Evolutionary conservation across 441 rosid species (phyloP).

Genomic region (Pelargonium myrrhifolium): DNA sequence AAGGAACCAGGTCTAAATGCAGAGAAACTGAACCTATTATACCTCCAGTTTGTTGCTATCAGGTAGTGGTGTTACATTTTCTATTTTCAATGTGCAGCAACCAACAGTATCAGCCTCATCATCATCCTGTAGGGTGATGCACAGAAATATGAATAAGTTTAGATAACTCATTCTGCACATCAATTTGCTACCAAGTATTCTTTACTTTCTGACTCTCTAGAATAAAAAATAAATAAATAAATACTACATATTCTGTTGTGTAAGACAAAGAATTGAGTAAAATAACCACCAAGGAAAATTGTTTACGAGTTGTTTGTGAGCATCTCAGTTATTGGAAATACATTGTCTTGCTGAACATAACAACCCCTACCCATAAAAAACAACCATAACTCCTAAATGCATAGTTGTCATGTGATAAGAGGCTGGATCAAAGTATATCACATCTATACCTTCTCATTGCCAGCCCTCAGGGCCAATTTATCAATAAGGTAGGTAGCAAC

Average conservation of each 20-base stretch:
- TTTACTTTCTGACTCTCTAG: too few relatives aligned
- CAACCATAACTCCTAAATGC: not conserved
- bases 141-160: not conserved
- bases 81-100: constrained; percentile 97
- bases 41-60: constrained; percentile 77
- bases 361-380: too few relatives aligned
- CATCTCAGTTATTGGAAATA: too few relatives aligned
- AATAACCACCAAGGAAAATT: too few relatives aligned
- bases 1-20: not conserved
- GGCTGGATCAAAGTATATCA: not conserved
- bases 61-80: constrained; percentile 82
- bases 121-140: constrained; percentile 56
- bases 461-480: constrained; percentile 96
- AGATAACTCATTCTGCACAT: not conserved
- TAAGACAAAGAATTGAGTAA: not conserved
- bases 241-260: not conserved
- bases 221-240: too few relatives aligned
- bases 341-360: too few relatives aligned
- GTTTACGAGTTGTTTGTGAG: too few relatives aligned
- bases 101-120: constrained; percentile 99
- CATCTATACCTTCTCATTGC: constrained; percentile 88
- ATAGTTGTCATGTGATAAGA: too few relatives aligned
- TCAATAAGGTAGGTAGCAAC: constrained; percentile 98
- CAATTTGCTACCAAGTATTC: not conserved
- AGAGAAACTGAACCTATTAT: constrained; percentile 12